Evolutionary conservation across 192 early-diverging fungal species (phyloP).

Genomic region (Spinellus fusiger): DNA sequence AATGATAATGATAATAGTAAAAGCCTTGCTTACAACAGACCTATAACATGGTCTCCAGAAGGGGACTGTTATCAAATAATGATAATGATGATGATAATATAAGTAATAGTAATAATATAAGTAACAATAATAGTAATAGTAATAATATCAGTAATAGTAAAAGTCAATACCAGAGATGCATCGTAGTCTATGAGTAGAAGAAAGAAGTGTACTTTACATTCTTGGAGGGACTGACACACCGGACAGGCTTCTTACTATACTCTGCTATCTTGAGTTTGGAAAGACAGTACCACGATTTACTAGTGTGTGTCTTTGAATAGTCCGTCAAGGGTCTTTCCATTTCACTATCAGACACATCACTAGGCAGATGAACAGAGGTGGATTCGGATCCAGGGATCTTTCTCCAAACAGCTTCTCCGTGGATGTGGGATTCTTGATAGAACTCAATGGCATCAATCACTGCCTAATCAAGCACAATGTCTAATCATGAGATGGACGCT

Average conservation of each 20-base stretch:
- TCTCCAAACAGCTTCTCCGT: constrained; percentile 20
- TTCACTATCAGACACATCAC: neutral
- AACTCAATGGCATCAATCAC: constrained; percentile 78
- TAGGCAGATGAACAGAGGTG: neutral
- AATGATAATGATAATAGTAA: too few species aligned
- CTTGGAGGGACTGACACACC: neutral
- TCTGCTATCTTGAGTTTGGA: neutral
- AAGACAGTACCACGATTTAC: neutral
- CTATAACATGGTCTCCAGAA: too few species aligned
- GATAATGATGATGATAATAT: too few species aligned
- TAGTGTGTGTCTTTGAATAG: neutral
- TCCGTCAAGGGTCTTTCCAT: neutral
- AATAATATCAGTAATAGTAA: too few species aligned
- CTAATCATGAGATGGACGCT: too few species aligned
- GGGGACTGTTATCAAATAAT: too few species aligned
- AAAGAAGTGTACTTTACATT: neutral
- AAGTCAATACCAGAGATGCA: too few species aligned
- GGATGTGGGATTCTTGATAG: constrained; percentile 53
- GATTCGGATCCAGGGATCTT: constrained; percentile 27
- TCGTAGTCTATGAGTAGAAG: neutral
- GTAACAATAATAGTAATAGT: too few species aligned
- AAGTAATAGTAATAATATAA: too few species aligned
- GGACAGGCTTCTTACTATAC: neutral
- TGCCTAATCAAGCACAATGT: constrained; percentile 35
- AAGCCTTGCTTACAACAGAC: too few species aligned